Evolutionary conservation across 2,329 filamentous ascomycete species (phyloP).

Genomic region (Ophiosphaerella narmari): DNA sequence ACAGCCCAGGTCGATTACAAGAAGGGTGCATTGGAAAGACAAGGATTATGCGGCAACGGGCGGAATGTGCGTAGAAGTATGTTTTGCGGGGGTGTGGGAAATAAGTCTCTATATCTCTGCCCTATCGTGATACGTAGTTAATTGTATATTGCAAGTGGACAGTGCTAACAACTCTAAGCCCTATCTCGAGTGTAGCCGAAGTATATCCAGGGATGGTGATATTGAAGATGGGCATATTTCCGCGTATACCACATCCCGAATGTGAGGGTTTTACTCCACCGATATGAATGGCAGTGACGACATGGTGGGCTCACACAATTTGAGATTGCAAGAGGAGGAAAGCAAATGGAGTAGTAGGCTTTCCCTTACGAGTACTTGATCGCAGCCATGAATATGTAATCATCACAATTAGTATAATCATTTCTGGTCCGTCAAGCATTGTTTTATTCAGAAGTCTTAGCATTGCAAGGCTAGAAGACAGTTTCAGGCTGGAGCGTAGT

Average conservation of each 20-base stretch:
- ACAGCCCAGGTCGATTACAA: slow-evolving; percentile 54
- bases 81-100: slow-evolving; percentile 55
- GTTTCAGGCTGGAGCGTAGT: too few species aligned
- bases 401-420: too few species aligned
- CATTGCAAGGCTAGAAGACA: too few species aligned
- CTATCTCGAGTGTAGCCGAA: slow-evolving; percentile 53
- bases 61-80: slow-evolving; percentile 52
- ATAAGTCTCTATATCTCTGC: slow-evolving; percentile 13
- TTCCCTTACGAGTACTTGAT: background rate
- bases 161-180: slow-evolving; percentile 37
- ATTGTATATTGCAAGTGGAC: background rate
- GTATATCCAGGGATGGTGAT: slow-evolving; percentile 50
- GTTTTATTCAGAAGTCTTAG: too few species aligned
- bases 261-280: slow-evolving; percentile 52
- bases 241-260: slow-evolving; percentile 53
- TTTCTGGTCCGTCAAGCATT: too few species aligned
- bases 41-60: slow-evolving; percentile 53
- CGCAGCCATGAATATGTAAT: too few species aligned
- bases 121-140: background rate
- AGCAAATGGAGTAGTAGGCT: slow-evolving; percentile 39
- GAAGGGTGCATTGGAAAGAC: slow-evolving; percentile 51
- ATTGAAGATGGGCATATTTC: slow-evolving; percentile 58
- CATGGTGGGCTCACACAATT: slow-evolving; percentile 46
- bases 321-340: slow-evolving; percentile 47
- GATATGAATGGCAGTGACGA: slow-evolving; percentile 51